Base-by-base conservation (phyloP, 768 basidiomycete species). In the Naganishia kalamii region DNA sequence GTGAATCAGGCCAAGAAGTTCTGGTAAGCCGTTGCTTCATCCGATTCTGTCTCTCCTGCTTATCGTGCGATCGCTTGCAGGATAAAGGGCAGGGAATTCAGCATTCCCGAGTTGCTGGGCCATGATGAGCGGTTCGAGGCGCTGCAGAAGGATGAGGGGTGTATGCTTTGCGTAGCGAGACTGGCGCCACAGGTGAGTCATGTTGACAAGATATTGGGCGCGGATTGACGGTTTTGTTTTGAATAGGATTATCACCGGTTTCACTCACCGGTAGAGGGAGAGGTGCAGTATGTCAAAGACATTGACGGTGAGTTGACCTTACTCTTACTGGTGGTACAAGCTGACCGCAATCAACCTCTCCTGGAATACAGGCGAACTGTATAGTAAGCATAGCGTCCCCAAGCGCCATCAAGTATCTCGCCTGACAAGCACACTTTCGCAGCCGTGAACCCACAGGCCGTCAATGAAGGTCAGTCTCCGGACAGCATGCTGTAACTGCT, bases 221-320 rank as follows among this genome's bases (percentile, higher is more conserved):
- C 11, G 15, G 10, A 13, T 27, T 30, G 43, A 33, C 13, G 43
- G 12, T 15, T 21, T 52, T 32, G 62, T 15, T 19, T n/a, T 32
- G 21, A 15, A 13, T 82, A 85, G 10, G 89, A 90, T 73, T 90
- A 90, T 70, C 89, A 90, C 72, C 84, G 88, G 15, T 89, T 87
- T 82, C 88, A 89, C 68, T 83, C 83, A 35, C 87, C 87, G 15
- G 79, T 87, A 29, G 85, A 86, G 60, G 85, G 82, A 40, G 81
- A 79, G 12, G 69, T 80, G 0, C 74, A 86, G 2, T 66, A 52
- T 32, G 70, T 78, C n/a, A 73, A 71, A 62, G 71, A 75, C 40
- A 71, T 79, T 23, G 50, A 72, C 0, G 78, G 77, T 33, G n/a
- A 21, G 29, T 43, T 44, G 25, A 19, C 3, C 43, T n/a, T n/a